Base-by-base conservation (phyloP, 129 eudicot genomes). In the Kitagawia praeruptora region DNA sequence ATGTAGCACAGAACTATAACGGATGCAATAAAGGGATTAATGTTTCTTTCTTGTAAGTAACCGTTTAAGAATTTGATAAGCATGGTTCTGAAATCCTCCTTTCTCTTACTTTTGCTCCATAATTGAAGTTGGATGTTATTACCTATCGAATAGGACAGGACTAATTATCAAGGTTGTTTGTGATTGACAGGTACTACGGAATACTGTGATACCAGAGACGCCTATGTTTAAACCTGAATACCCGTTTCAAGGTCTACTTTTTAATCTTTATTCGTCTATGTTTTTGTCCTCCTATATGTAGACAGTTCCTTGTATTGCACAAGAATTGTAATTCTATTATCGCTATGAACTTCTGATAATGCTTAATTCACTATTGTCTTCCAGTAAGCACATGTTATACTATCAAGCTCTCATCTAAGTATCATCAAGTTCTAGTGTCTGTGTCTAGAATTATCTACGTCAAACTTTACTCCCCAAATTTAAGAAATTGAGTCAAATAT, bases 201-300 rank as follows among this genome's bases (percentile, higher is more conserved):
- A 89, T 70, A 91, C 93, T 78, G 92, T 87, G 83, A 91, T 93
- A 88, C 98, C 98, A 18, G 98, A 93, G 85, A 56, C 86, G 39
- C 97, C 97, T 4, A 91, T 93, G 97, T 93, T 88, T 74, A 92
- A 84, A 79, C 98, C 97, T 34, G 96, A 91, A 82, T 93, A 84
- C 77, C 96, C 97, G 81, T 90, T 87, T 78, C 98, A 91, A 93
- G 98, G 98, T 93, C 56, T 72, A 69, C 79, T 39, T 70, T 82
- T 18, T 37, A 34, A 23, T 76, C 81, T 71, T 76, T 11, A 16
- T 75, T 9, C 18, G 14, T 75, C n/a, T 38, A 34, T 70, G 11
- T 19, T 6, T 70, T 25, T 12, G 3, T 34, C 74, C 34, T 67
- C 4, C 0, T 15, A 69, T 69, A 2, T 34, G 16, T 27, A 4